Conservation (phyloP, 2,329 filamentous ascomycete genomes). For the Diaporthe citrichinensis region DNA sequence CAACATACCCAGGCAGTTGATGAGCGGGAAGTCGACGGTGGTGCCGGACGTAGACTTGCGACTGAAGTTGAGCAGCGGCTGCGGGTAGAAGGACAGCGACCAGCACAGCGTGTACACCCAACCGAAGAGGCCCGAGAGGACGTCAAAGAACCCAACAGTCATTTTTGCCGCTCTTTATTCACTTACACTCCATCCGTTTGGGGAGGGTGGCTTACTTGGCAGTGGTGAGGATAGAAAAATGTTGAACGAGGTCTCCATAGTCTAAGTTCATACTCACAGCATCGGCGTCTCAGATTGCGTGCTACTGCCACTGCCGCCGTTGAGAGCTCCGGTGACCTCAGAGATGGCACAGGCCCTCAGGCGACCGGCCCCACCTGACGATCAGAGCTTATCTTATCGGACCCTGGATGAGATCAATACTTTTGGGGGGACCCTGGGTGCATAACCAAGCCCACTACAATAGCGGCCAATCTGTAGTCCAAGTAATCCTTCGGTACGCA, state of each 20-base stretch:
- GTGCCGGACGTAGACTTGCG: conserved; percentile 86
- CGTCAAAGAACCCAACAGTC: conserved; percentile 56
- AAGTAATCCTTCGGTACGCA: neutral
- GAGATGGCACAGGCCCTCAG: neutral
- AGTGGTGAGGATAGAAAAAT: neutral
- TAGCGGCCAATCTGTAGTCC: neutral
- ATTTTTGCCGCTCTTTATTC: conserved; percentile 36
- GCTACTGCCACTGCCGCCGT: neutral
- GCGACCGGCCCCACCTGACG: neutral
- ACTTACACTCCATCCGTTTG: conserved; percentile 6
- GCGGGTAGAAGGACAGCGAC: conserved; percentile 94
- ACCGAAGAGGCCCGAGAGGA: conserved; percentile 74
- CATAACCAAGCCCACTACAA: conserved; percentile 1
- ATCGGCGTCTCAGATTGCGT: conserved; percentile 26
- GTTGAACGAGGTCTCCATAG: too few relatives aligned
- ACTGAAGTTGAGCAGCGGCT: conserved; percentile 83
- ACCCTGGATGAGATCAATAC: neutral
- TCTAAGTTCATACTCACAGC: neutral
- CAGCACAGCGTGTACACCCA: conserved; percentile 84
- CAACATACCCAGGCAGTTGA: conserved; percentile 73
- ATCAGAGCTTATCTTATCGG: conserved; percentile 30
- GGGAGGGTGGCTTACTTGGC: neutral
- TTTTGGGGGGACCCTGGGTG: neutral
- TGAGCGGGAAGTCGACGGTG: conserved; percentile 87
- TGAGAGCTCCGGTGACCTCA: neutral